Base-by-base conservation (phyloP, 2,329 filamentous ascomycete genomes). In the Aaosphaeria pasadenensis region DNA sequence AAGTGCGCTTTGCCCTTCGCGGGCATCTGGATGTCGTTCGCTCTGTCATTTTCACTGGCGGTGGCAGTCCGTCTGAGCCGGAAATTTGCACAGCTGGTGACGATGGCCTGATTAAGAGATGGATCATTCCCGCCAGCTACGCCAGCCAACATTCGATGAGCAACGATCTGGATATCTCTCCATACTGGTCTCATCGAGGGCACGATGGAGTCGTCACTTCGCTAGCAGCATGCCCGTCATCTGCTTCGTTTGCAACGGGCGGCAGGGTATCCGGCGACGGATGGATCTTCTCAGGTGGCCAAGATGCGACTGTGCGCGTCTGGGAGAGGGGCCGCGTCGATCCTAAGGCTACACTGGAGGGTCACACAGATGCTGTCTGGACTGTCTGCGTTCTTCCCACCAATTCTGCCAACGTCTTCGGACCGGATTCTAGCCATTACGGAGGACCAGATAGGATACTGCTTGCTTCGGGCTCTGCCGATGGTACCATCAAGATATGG, bases 281-380 rank as follows among this genome's bases (percentile, higher is more conserved):
- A 30, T 99, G 94, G 94, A 91, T 99, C 56, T 99, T 99, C 71
- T 97, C 92, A 5, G 94, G 94, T 51, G 94, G 94, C 4, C 91
- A 96, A 68, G 94, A 99, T 70, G 85, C 89, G 13, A 95, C 90
- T 5, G 85, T 99, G 35, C 84, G 91, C 30, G 91, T 99, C 0
- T 99, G 94, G 94, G 92, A 99, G 71, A 84, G 91, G 44, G 92
- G 92, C 30, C 80, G 92, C 42, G 90, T 99, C 31, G 94, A 97
- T 66, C 91, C 94, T 6, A 97, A 97, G 71, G 91, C 91, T 2
- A 96, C 91, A 0, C 77, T 99, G 4, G 90, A 96, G 57, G 92
- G 91, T 1, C 94, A 97, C 64, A 95, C 88, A 0, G 94, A 99
- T 75, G 90, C 91, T 4, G 90, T 99, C 4, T 99, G 94, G 94